Evolutionary conservation across 495 filamentous ascomycete genomes (phyloP).

Genomic region (Aspergillus biplanus): DNA sequence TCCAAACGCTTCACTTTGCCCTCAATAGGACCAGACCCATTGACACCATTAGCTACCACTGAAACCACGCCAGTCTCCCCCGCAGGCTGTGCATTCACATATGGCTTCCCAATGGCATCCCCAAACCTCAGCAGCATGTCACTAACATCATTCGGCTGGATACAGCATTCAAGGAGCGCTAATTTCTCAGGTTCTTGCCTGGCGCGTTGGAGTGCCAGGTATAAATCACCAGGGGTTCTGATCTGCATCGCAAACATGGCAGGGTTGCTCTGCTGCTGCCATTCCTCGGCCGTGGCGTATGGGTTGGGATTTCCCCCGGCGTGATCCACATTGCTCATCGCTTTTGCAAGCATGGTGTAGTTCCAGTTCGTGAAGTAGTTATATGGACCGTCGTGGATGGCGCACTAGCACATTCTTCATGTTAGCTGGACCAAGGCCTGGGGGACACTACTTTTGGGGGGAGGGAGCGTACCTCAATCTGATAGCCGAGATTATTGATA

Average conservation of each 20-base stretch:
- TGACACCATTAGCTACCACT: no score
- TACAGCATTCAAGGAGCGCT: slow-evolving; percentile 22
- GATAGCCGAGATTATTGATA: slow-evolving; percentile 70
- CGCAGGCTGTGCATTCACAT: neutral
- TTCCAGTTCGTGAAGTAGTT: slow-evolving; percentile 26
- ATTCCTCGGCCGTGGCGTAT: neutral
- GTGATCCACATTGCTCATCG: slow-evolving; percentile 7
- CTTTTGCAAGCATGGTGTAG: slow-evolving; percentile 12
- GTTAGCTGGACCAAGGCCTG: no score
- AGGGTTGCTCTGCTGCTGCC: neutral
- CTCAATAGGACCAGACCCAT: no score
- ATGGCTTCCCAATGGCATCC: neutral
- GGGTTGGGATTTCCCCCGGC: neutral
- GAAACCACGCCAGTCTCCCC: no score
- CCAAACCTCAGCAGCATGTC: neutral
- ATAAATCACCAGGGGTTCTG: slow-evolving; percentile 5
- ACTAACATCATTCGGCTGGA: slow-evolving; percentile 21
- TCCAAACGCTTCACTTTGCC: no score
- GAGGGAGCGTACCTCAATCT: slow-evolving; percentile 65
- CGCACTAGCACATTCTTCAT: slow-evolving; percentile 9
- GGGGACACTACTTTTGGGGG: no score
- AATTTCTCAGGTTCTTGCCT: slow-evolving; percentile 11
- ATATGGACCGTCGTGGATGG: slow-evolving; percentile 25
- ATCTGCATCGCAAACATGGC: slow-evolving; percentile 17
- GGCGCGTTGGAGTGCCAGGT: slow-evolving; percentile 11